Evolutionary conservation across 352 stramenopile genomes (phyloP).

Genomic region (Phytophthora cryptogea): DNA sequence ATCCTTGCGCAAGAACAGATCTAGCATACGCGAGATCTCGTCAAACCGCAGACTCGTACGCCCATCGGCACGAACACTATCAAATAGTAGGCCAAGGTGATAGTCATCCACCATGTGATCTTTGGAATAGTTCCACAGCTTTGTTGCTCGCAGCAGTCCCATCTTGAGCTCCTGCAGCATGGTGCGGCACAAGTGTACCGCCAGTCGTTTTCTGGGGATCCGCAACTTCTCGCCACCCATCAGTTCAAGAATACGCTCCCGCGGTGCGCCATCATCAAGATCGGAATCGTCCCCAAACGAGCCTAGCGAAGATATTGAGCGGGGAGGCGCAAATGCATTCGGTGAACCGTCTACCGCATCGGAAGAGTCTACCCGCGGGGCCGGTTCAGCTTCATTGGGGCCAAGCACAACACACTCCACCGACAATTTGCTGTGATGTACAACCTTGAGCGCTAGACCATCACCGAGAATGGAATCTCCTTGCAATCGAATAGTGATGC

Average conservation of each 20-base stretch:
- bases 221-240: slow-evolving; percentile 84
- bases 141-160: slow-evolving; percentile 73
- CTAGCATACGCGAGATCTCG: slow-evolving; percentile 85
- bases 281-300: slow-evolving; percentile 49
- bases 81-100: slow-evolving; percentile 78
- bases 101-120: slow-evolving; percentile 84
- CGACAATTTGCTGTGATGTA: slow-evolving; percentile 84
- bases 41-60: slow-evolving; percentile 80
- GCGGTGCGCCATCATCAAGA: slow-evolving; percentile 30
- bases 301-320: slow-evolving; percentile 39
- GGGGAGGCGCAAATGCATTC: slow-evolving; percentile 34
- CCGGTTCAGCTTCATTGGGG: slow-evolving; percentile 36
- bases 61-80: slow-evolving; percentile 73
- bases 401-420: slow-evolving; percentile 85
- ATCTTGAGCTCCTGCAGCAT: slow-evolving; percentile 78
- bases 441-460: slow-evolving; percentile 74
- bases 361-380: background rate
- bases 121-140: slow-evolving; percentile 84
- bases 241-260: slow-evolving; percentile 74
- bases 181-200: slow-evolving; percentile 69
- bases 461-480: slow-evolving; percentile 81
- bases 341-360: slow-evolving; percentile 15
- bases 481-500: slow-evolving; percentile 81
- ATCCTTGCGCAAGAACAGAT: slow-evolving; percentile 84
- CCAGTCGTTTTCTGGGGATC: slow-evolving; percentile 78